phyloP scores from a whole-genome alignment of 305 asterid species.

The Ajuga reptans region DNA sequence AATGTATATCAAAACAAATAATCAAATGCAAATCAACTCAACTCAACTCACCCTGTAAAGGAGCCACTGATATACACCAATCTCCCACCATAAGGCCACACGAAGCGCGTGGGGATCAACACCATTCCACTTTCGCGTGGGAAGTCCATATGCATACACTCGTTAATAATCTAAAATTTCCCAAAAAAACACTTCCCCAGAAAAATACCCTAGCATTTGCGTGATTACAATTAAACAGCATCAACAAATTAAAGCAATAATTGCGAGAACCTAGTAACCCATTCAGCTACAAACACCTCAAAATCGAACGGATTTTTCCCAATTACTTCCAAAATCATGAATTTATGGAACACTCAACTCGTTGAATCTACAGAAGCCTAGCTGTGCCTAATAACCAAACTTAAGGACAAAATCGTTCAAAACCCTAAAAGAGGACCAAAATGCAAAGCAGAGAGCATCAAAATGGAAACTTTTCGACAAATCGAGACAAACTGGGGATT shows the following conservation, averaged over 20 bases:
- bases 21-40: conserved; percentile 16
- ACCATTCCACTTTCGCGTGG: conserved; percentile 54
- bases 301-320: conserved; percentile 7
- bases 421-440: conserved; percentile 16
- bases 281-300: conserved; percentile 23
- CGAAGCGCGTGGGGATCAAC: conserved; percentile 67
- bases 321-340: conserved; percentile 23
- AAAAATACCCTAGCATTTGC: conserved; percentile 26
- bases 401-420: conserved; percentile 9
- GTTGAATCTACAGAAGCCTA: conserved; percentile 21
- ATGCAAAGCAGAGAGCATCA: conserved; percentile 24
- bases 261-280: conserved; percentile 22
- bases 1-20: background rate
- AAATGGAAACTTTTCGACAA: conserved; percentile 18
- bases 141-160: conserved; percentile 59
- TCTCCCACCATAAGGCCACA: conserved; percentile 95
- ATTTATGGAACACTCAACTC: conserved; percentile 14
- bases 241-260: conserved; percentile 22
- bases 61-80: conserved; percentile 74
- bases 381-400: conserved; percentile 15
- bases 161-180: conserved; percentile 15
- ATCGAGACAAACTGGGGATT: conserved; percentile 23
- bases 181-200: conserved; percentile 8
- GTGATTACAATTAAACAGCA: conserved; percentile 22
- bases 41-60: conserved; percentile 75